These are phyloP conservation scores for Cavenderia fasciculata DNA, from an alignment of 78 protist species.

Conservation along the genomic window DNA sequence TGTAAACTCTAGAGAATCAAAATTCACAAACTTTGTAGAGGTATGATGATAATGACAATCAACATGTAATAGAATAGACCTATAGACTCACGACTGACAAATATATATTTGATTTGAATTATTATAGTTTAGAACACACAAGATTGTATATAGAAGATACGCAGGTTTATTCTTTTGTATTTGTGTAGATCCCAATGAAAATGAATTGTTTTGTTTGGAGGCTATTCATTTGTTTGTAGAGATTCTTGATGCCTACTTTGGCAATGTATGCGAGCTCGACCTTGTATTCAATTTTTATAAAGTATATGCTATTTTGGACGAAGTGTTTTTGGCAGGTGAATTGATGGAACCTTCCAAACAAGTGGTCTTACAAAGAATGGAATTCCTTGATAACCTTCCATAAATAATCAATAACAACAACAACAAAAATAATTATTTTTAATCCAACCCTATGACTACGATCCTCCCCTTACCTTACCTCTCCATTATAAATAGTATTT, in stretches of 20 bases:
- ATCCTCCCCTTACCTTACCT: no score
- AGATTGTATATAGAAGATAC: conserved; percentile 95
- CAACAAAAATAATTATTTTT: no score
- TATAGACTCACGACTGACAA: not conserved
- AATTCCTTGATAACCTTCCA: conserved; percentile 48
- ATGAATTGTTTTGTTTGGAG: conserved; percentile 95
- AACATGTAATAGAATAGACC: not conserved
- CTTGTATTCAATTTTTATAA: conserved; percentile 96
- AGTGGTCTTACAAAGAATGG: conserved; percentile 63
- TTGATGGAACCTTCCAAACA: conserved; percentile 95
- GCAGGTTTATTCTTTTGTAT: conserved; percentile 97
- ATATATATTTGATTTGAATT: not conserved
- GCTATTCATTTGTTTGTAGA: conserved; percentile 98
- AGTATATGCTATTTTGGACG: conserved; percentile 95
- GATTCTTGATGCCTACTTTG: conserved; percentile 95
- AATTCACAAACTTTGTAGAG: conserved; percentile 98
- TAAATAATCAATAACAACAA: no score
- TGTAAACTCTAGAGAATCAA: conserved; percentile 91
- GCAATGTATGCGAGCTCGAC: conserved; percentile 98
- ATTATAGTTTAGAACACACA: conserved; percentile 91
- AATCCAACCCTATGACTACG: no score
- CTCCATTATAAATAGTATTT: no score
- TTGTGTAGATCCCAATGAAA: conserved; percentile 95
- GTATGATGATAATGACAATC: conserved; percentile 33
- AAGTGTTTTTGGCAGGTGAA: conserved; percentile 98